These are phyloP conservation scores for Zoysia pacifica DNA, from an alignment of 176 grass and related monocot genomes.

Conservation along the genomic window DNA sequence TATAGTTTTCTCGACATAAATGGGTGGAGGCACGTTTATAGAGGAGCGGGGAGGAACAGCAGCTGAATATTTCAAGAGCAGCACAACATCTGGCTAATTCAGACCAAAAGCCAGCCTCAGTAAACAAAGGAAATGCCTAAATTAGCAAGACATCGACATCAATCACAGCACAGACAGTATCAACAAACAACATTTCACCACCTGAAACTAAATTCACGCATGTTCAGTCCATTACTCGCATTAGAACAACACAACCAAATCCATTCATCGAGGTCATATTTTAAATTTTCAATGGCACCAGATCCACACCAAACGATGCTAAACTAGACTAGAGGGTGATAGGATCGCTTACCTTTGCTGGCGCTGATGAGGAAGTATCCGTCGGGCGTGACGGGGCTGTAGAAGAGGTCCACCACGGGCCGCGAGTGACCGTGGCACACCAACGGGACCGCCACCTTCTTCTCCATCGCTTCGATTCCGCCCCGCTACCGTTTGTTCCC, in stretches of 20 bases:
- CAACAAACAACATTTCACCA: not conserved
- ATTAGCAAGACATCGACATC: not conserved
- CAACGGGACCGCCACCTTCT: conserved; percentile 77
- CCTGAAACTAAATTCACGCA: not conserved
- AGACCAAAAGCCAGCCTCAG: not conserved
- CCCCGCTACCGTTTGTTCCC: not conserved
- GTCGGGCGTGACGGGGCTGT: conserved; percentile 73
- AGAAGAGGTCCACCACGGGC: conserved; percentile 96
- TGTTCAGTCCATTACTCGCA: not conserved
- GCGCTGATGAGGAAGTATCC: conserved; percentile 98
- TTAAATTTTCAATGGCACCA: not conserved
- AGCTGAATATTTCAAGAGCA: not conserved
- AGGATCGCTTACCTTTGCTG: conserved; percentile 73
- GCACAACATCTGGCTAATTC: not conserved
- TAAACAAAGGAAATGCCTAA: not conserved
- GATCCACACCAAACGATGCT: conserved; percentile 12
- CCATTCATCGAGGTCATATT: not conserved
- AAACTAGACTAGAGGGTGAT: not conserved
- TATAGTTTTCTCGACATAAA: not conserved
- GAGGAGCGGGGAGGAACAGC: not conserved
- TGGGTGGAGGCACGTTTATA: not conserved
- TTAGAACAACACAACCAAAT: not conserved
- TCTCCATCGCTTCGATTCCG: conserved; percentile 60
- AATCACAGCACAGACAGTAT: not conserved
- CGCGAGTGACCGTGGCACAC: conserved; percentile 99